A percentile compares a stretch with the other conserved stretches of the same genome.
These are phyloP conservation scores for Chlorella sp. DNA, from an alignment of 139 green algal genomes.

Conservation along the genomic window DNA sequence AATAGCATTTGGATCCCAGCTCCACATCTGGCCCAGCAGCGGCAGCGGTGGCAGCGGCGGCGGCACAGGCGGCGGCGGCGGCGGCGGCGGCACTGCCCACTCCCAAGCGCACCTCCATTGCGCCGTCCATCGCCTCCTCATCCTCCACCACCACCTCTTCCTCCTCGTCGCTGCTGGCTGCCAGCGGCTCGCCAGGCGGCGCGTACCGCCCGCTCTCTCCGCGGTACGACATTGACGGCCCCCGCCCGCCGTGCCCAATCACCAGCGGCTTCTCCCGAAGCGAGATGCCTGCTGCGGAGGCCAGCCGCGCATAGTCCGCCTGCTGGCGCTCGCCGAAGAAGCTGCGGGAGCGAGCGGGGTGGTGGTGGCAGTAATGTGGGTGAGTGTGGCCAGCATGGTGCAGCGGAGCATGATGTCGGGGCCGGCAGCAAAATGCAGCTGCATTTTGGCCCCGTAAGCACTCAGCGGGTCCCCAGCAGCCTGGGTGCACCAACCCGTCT, in stretches of 20 bases:
- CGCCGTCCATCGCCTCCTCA: neutral
- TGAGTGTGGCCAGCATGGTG: no score
- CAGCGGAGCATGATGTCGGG: neutral
- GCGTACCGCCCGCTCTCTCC: neutral
- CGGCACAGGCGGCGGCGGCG: no score
- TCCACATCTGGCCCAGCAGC: no score
- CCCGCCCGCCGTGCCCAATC: neutral
- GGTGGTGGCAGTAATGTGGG: no score
- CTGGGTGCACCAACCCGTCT: neutral
- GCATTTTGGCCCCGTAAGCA: neutral
- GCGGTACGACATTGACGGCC: neutral
- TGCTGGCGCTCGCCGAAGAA: constrained; percentile 22
- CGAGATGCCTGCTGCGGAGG: neutral
- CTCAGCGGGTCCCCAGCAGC: neutral
- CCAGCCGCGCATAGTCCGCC: constrained; percentile 8
- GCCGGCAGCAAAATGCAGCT: neutral
- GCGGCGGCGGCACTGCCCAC: no score
- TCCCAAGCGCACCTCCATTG: no score
- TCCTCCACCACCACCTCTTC: neutral
- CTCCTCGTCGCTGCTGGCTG: neutral
- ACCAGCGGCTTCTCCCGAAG: neutral
- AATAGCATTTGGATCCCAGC: no score
- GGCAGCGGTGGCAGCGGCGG: no score
- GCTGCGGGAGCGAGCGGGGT: no score
- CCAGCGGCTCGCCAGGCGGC: neutral